Percentiles rank a stretch among this genome's conserved stretches.
phyloP scores from a whole-genome alignment of 163 green algal genomes.

The Prototheca cutis region DNA sequence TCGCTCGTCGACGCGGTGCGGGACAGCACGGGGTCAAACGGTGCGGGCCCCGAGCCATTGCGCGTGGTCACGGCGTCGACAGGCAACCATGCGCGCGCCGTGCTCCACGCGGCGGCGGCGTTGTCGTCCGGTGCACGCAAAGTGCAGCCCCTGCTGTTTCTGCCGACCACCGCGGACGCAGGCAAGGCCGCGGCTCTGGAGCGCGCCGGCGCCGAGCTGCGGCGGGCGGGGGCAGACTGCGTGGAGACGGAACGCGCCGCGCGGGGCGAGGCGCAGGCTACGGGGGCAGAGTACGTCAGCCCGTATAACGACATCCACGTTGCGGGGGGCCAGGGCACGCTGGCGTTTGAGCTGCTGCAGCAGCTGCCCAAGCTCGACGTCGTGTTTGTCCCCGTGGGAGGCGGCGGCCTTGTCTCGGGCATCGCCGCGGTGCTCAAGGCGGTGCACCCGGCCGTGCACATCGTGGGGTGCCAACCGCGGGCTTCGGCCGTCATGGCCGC shows the following conservation, averaged over 20 bases:
- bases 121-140: neutral
- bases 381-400: constrained; percentile 58
- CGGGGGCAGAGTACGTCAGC: constrained; percentile 32
- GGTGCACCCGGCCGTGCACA: constrained; percentile 12
- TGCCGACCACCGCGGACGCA: constrained; percentile 29
- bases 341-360: constrained; percentile 49
- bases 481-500: constrained; percentile 40
- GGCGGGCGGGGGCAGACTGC: constrained; percentile 28
- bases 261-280: constrained; percentile 15
- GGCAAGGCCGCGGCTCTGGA: constrained; percentile 36
- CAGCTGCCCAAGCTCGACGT: constrained; percentile 27
- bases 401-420: constrained; percentile 50
- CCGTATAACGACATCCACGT: constrained; percentile 58
- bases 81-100: constrained; percentile 56
- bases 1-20: neutral
- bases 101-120: constrained; percentile 36
- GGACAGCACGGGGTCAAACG: too few species aligned
- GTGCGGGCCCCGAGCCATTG: constrained; percentile 16
- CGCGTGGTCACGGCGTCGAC: constrained; percentile 48
- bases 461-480: constrained; percentile 50
- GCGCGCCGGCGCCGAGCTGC: constrained; percentile 19
- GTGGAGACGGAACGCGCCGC: constrained; percentile 40
- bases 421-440: constrained; percentile 47
- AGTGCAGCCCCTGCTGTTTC: constrained; percentile 30
- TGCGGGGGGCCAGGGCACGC: constrained; percentile 45